phyloP scores from a whole-genome alignment of 163 green algal species.

The Scenedesmus sp. region DNA sequence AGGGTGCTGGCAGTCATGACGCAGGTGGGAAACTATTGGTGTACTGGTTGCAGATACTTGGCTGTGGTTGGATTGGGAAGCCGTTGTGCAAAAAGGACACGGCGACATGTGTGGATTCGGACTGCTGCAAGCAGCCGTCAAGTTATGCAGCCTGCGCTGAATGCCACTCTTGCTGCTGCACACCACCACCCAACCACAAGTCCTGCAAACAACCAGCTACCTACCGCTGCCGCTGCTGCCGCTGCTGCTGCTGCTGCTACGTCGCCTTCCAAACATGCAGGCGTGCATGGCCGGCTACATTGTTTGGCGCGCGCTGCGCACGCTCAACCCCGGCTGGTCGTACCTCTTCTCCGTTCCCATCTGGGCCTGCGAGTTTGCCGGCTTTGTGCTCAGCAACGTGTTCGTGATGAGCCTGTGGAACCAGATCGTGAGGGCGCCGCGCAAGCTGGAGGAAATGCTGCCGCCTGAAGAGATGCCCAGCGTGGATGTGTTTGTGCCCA shows the following conservation, averaged over 20 bases:
- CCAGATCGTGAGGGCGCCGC: conserved; percentile 30
- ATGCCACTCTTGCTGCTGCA: no score
- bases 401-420: conserved; percentile 57
- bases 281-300: conserved; percentile 45
- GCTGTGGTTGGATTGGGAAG: no score
- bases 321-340: conserved; percentile 30
- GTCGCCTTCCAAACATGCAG: not conserved
- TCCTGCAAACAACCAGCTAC: no score
- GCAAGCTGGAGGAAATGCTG: conserved; percentile 54
- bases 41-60: not conserved
- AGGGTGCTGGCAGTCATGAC: conserved; percentile 15
- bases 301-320: conserved; percentile 60
- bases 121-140: no score
- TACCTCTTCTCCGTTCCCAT: conserved; percentile 59
- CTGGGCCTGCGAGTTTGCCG: conserved; percentile 58
- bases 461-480: not conserved
- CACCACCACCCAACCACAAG: no score
- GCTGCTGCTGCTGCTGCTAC: not conserved
- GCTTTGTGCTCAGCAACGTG: conserved; percentile 50
- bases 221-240: no score
- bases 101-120: no score
- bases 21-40: not conserved
- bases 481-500: conserved; percentile 42
- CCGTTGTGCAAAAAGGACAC: no score
- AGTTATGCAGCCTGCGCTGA: no score